Evolutionary conservation across 1,284 basidiomycete genomes (phyloP).

Genomic region (Apiotrichum gracile): DNA sequence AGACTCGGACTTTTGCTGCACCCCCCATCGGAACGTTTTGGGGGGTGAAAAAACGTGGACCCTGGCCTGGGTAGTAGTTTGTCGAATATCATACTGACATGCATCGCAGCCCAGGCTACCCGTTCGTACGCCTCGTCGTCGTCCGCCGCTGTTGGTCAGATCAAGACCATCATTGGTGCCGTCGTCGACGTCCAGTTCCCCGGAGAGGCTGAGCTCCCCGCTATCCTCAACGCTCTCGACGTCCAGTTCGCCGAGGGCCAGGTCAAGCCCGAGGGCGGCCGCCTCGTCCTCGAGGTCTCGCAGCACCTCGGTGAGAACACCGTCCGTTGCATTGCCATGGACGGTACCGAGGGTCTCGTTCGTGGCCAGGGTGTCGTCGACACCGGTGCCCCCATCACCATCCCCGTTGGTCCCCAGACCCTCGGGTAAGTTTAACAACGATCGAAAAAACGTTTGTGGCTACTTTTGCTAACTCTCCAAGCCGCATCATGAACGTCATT

Average conservation of each 20-base stretch:
- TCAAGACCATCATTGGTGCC: slow-evolving; percentile 96
- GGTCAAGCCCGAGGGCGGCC: slow-evolving; percentile 57
- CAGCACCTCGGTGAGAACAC: slow-evolving; percentile 98
- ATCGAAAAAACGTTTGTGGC: no score
- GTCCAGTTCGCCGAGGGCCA: slow-evolving; percentile 68
- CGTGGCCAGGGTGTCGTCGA: slow-evolving; percentile 96
- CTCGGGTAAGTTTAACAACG: slow-evolving; percentile 55
- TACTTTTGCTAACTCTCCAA: no score
- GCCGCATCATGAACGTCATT: slow-evolving; percentile 99
- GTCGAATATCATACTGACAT: not conserved
- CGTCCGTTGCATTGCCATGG: slow-evolving; percentile 95
- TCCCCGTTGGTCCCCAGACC: slow-evolving; percentile 88
- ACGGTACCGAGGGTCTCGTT: slow-evolving; percentile 99
- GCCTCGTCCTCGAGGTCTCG: slow-evolving; percentile 92
- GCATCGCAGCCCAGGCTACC: slow-evolving; percentile 33
- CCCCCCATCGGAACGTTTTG: not conserved
- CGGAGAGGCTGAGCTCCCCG: slow-evolving; percentile 79
- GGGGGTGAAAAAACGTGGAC: not conserved
- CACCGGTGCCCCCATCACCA: slow-evolving; percentile 91
- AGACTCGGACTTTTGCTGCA: not conserved
- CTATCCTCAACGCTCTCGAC: slow-evolving; percentile 97
- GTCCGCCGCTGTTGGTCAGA: slow-evolving; percentile 62
- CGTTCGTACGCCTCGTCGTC: slow-evolving; percentile 90
- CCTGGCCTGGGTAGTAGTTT: not conserved
- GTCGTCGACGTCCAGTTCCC: slow-evolving; percentile 98